phyloP scores from a whole-genome alignment of 768 basidiomycete species.

The Termitomyces sp. region DNA sequence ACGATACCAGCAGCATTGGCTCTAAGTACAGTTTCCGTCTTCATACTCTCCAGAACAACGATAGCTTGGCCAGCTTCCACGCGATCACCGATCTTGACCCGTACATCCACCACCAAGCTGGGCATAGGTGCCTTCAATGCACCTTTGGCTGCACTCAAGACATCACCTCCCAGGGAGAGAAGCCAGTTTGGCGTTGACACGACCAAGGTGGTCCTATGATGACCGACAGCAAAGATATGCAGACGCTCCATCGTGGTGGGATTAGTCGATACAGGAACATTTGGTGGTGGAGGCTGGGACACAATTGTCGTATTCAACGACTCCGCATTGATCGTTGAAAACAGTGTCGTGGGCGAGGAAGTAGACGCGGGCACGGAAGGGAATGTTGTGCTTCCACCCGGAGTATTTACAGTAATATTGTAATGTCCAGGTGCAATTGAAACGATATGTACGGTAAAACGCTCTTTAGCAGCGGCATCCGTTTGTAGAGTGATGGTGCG shows the following conservation, averaged over 20 bases:
- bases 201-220: slow-evolving; percentile 59
- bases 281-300: slow-evolving; percentile 57
- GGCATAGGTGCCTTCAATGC: slow-evolving; percentile 86
- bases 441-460: slow-evolving; percentile 39
- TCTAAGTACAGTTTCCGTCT: slow-evolving; percentile 89
- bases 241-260: slow-evolving; percentile 66
- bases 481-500: slow-evolving; percentile 60
- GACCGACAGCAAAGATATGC: slow-evolving; percentile 66
- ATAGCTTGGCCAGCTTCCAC: slow-evolving; percentile 81
- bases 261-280: slow-evolving; percentile 50
- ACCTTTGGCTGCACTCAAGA: slow-evolving; percentile 52
- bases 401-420: slow-evolving; percentile 47
- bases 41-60: slow-evolving; percentile 93
- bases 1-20: slow-evolving; percentile 69
- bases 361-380: slow-evolving; percentile 54
- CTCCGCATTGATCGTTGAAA: slow-evolving; percentile 49
- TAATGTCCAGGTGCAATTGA: slow-evolving; percentile 40
- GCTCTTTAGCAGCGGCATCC: slow-evolving; percentile 41
- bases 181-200: slow-evolving; percentile 73
- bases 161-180: slow-evolving; percentile 59
- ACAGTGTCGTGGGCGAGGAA: slow-evolving; percentile 48
- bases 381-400: slow-evolving; percentile 33
- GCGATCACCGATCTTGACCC: slow-evolving; percentile 69
- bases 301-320: slow-evolving; percentile 66
- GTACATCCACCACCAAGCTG: slow-evolving; percentile 88